Evolutionary conservation across 2,329 filamentous ascomycete genomes (phyloP).

Genomic region (Exophiala sp.): DNA sequence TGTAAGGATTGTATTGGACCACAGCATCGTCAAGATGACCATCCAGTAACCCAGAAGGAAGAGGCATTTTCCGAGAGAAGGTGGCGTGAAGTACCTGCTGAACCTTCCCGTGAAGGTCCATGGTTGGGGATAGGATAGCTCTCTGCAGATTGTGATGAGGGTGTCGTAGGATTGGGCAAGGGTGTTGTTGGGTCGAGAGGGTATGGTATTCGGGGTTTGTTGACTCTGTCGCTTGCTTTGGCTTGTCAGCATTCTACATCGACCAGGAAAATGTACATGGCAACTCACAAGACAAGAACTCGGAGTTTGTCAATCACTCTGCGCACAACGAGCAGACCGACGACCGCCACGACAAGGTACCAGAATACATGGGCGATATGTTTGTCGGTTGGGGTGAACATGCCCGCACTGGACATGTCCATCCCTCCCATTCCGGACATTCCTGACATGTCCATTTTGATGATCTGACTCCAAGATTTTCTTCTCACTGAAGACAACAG

Average conservation of each 20-base stretch:
- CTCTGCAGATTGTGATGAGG: slow-evolving; percentile 17
- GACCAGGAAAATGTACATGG: too few species aligned
- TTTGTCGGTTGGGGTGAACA: slow-evolving; percentile 23
- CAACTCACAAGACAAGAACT: slow-evolving; percentile 1
- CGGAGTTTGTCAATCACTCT: slow-evolving; percentile 14
- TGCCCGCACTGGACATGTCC: slow-evolving; percentile 23
- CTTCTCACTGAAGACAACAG: too few species aligned
- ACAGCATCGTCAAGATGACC: slow-evolving; percentile 24
- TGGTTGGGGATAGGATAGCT: slow-evolving; percentile 21
- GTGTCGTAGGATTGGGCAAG: slow-evolving; percentile 24
- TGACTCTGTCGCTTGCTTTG: slow-evolving; percentile 9
- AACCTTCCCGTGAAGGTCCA: slow-evolving; percentile 19
- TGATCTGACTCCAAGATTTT: neutral
- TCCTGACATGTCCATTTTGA: slow-evolving; percentile 20
- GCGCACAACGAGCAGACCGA: slow-evolving; percentile 9
- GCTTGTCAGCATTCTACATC: neutral
- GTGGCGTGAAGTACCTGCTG: slow-evolving; percentile 20
- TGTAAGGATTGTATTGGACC: slow-evolving; percentile 22
- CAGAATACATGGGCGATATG: slow-evolving; percentile 21
- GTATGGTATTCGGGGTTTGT: slow-evolving; percentile 6
- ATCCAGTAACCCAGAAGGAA: slow-evolving; percentile 21
- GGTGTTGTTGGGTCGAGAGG: slow-evolving; percentile 16
- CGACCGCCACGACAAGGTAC: slow-evolving; percentile 23
- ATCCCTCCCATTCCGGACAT: slow-evolving; percentile 26
- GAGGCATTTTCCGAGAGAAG: slow-evolving; percentile 22